phyloP scores from a whole-genome alignment of 2,329 filamentous ascomycete genomes.

The Thielaviopsis ethacetica region DNA sequence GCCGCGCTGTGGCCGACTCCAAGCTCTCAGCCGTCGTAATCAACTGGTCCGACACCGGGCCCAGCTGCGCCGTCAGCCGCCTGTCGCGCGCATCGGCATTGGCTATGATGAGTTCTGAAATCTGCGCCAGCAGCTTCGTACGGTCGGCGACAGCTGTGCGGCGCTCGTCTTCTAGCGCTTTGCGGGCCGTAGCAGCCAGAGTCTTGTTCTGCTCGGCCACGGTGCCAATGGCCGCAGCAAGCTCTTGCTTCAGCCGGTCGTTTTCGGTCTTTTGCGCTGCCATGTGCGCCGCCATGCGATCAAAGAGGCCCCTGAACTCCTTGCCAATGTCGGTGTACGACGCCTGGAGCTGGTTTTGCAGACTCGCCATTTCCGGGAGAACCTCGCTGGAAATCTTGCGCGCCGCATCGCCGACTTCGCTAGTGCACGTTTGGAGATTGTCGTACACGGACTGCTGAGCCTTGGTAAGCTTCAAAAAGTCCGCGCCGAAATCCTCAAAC shows the following conservation, averaged over 20 bases:
- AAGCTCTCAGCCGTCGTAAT: constrained; percentile 44
- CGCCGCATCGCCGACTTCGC: constrained; percentile 4
- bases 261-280: constrained; percentile 19
- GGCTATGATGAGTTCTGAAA: constrained; percentile 24
- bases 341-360: constrained; percentile 44
- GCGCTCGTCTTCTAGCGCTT: constrained; percentile 56
- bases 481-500: background rate
- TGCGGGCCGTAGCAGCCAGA: constrained; percentile 57
- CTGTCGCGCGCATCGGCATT: constrained; percentile 5
- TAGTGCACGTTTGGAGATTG: background rate
- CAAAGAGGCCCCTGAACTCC: constrained; percentile 76
- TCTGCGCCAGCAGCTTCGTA: constrained; percentile 44
- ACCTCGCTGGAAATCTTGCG: constrained; percentile 9
- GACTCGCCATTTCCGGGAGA: constrained; percentile 7
- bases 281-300: constrained; percentile 60
- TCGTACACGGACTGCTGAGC: background rate
- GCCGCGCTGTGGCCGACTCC: constrained; percentile 46
- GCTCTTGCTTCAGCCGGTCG: constrained; percentile 6
- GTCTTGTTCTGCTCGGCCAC: constrained; percentile 42
- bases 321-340: constrained; percentile 73
- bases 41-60: constrained; percentile 1
- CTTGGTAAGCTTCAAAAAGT: background rate
- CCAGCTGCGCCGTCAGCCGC: constrained; percentile 5
- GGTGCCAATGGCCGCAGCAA: constrained; percentile 1
- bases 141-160: constrained; percentile 52